These are phyloP conservation scores for Kokia cookei DNA, from an alignment of 441 rosid species.

Conservation along the genomic window DNA sequence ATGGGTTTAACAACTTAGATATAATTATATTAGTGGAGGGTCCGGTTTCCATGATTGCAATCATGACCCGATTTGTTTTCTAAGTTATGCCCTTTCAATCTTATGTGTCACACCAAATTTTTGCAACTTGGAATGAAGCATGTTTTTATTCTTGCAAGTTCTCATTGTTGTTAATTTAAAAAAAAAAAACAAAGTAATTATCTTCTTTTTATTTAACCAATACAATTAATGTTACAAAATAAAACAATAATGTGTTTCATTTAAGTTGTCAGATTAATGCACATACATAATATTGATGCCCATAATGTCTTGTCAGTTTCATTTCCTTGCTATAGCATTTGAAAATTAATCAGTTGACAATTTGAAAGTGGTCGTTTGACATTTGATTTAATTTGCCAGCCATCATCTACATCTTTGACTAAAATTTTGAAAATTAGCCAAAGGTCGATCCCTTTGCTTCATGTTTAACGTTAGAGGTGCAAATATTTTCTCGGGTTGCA, in stretches of 20 bases:
- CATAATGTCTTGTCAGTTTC: neutral
- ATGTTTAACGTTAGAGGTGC: neutral
- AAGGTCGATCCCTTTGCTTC: neutral
- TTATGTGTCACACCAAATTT: neutral
- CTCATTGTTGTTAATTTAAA: neutral
- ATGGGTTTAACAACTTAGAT: slow-evolving; percentile 5
- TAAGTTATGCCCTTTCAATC: neutral
- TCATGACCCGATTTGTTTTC: neutral
- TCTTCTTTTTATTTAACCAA: neutral
- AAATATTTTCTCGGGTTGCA: too few species aligned
- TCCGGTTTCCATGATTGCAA: slow-evolving; percentile 18
- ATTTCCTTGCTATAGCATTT: neutral
- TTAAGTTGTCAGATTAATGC: neutral
- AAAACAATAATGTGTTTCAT: neutral
- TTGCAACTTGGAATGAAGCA: neutral
- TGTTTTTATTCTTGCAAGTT: neutral
- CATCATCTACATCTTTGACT: neutral
- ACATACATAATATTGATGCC: neutral
- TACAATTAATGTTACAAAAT: neutral
- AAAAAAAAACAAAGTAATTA: neutral
- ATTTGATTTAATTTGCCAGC: neutral
- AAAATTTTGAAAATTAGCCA: neutral
- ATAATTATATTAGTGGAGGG: slow-evolving; percentile 21
- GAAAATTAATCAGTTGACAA: neutral
- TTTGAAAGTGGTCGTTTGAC: neutral